These are phyloP conservation scores for Bolboschoenoplectus hybrid DNA, from an alignment of 202 grass and related monocot species.

Conservation along the genomic window DNA sequence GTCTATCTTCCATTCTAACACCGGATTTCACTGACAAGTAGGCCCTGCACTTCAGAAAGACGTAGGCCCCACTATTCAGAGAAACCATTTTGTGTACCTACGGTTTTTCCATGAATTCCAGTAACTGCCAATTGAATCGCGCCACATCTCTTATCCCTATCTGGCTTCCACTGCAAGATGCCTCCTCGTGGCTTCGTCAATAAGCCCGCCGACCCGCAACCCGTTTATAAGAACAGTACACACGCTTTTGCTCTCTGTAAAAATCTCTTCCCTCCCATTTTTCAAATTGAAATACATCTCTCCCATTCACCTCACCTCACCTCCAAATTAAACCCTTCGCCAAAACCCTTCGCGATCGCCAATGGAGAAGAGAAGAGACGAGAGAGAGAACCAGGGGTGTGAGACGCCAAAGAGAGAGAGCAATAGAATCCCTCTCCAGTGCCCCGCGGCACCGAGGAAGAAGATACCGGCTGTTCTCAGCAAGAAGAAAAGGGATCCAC, in stretches of 20 bases:
- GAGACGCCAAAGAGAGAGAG: slow-evolving; percentile 90
- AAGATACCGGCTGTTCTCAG: slow-evolving; percentile 34
- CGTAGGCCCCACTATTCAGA: background rate
- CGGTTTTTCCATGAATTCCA: background rate
- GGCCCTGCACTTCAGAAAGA: background rate
- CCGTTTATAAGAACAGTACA: slow-evolving; percentile 37
- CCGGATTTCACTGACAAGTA: background rate
- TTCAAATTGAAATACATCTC: slow-evolving; percentile 51
- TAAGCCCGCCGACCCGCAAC: slow-evolving; percentile 37
- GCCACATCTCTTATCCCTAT: slow-evolving; percentile 39
- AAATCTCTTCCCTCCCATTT: slow-evolving; percentile 59
- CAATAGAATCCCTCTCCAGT: slow-evolving; percentile 63
- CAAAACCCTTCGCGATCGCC: slow-evolving; percentile 4
- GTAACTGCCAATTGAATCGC: background rate
- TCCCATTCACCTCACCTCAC: background rate
- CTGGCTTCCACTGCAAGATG: slow-evolving; percentile 52
- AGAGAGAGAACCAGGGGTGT: slow-evolving; percentile 49
- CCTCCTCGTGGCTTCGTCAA: slow-evolving; percentile 53
- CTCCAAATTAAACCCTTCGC: too few relatives aligned
- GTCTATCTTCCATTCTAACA: background rate
- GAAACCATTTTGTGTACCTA: background rate
- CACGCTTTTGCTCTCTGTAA: slow-evolving; percentile 45
- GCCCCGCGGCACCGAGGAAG: slow-evolving; percentile 71
- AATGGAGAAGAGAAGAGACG: slow-evolving; percentile 51
- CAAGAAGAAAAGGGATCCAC: slow-evolving; percentile 58